Evolutionary conservation across 495 filamentous ascomycete genomes (phyloP).

Genomic region (Penicillium simplicissimum): DNA sequence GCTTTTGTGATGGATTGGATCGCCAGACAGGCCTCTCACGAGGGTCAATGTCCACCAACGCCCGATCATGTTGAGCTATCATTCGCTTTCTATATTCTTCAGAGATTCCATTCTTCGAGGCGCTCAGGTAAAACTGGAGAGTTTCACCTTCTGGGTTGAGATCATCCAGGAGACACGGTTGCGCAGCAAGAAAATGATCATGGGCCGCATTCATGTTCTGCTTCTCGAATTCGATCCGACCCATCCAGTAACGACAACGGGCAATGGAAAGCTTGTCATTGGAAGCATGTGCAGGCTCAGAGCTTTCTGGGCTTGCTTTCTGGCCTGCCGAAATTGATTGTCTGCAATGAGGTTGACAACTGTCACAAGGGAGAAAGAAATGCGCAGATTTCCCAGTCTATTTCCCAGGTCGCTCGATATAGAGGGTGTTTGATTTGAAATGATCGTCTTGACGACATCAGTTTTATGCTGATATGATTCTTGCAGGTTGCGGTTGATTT

Average conservation of each 20-base stretch:
- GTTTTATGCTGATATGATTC: neutral
- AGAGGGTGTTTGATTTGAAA: neutral
- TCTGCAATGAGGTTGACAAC: neutral
- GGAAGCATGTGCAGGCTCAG: neutral
- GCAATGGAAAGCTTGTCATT: neutral
- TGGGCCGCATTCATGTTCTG: constrained; percentile 4
- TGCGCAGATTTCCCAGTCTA: neutral
- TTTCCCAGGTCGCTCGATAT: neutral
- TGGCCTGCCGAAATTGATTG: neutral
- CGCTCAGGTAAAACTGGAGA: constrained; percentile 7
- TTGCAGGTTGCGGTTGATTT: neutral
- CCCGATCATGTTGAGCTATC: neutral
- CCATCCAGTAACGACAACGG: constrained; percentile 17
- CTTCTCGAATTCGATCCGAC: constrained; percentile 12
- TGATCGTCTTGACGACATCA: neutral
- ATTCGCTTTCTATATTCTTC: neutral
- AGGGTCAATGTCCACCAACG: neutral
- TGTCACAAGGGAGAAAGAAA: neutral
- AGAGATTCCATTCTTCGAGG: neutral
- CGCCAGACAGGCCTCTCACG: neutral
- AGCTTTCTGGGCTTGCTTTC: neutral
- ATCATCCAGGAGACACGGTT: constrained; percentile 5
- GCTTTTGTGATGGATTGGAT: neutral
- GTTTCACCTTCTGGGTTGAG: constrained; percentile 1
- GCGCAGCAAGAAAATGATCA: constrained; percentile 7